These are phyloP conservation scores for Cryomyces minteri DNA, from an alignment of 495 filamentous ascomycete genomes.

Conservation along the genomic window DNA sequence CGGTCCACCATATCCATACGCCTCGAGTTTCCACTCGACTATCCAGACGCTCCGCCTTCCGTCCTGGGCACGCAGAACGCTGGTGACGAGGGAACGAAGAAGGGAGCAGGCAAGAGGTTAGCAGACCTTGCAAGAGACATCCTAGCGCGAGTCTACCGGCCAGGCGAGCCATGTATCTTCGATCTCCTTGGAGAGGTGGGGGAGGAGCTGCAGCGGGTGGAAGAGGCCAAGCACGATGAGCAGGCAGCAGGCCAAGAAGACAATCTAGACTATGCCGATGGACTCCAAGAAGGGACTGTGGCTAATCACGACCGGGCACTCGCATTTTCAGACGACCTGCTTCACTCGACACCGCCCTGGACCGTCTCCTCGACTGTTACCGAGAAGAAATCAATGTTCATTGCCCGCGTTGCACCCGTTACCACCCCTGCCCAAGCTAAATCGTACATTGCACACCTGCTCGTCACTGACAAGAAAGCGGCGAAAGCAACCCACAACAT, in stretches of 20 bases:
- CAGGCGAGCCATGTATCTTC: constrained; percentile 71
- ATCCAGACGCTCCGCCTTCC: constrained; percentile 50
- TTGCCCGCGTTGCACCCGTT: constrained; percentile 56
- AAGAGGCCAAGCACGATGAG: not conserved
- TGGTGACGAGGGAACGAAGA: constrained; percentile 24
- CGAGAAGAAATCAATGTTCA: constrained; percentile 77
- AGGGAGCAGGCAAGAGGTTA: constrained; percentile 50
- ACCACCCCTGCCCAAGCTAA: constrained; percentile 48
- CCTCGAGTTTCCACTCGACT: constrained; percentile 42
- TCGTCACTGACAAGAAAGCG: constrained; percentile 62
- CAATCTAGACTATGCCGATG: not conserved
- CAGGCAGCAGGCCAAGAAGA: not conserved
- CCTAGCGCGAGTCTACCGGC: constrained; percentile 42
- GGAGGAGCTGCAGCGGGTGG: constrained; percentile 18
- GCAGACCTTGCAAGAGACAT: constrained; percentile 47
- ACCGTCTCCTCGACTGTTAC: constrained; percentile 39
- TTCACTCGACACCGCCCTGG: constrained; percentile 14
- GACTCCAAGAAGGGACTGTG: constrained; percentile 16
- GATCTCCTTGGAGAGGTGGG: constrained; percentile 56
- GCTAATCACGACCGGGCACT: not conserved
- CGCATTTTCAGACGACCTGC: constrained; percentile 1
- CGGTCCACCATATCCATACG: constrained; percentile 26
- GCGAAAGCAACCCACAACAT: constrained; percentile 88
- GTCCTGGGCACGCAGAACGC: constrained; percentile 49
- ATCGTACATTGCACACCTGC: constrained; percentile 47